phyloP scores from a whole-genome alignment of 2,329 filamentous ascomycete genomes.

The Penicillium frequentans region DNA sequence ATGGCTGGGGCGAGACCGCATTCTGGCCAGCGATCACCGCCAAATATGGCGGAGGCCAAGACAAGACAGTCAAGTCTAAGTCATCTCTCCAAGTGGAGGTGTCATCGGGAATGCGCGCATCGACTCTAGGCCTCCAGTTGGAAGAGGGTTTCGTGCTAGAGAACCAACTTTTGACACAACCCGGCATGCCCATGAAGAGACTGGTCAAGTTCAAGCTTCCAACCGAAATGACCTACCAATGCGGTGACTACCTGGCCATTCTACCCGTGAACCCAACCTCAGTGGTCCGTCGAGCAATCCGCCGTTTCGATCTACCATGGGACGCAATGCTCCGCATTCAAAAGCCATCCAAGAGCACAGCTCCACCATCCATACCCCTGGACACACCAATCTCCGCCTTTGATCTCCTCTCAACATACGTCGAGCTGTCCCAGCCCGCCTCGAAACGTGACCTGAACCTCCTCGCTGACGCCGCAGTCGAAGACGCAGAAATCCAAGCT shows the following conservation, averaged over 20 bases:
- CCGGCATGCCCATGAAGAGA: constrained; percentile 58
- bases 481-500: constrained; percentile 50
- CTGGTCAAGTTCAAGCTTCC: constrained; percentile 69
- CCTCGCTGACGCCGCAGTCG: constrained; percentile 47
- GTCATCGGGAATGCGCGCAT: constrained; percentile 53
- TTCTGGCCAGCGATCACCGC: constrained; percentile 55
- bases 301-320: constrained; percentile 65
- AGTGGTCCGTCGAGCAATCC: constrained; percentile 63
- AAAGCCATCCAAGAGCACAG: constrained; percentile 48
- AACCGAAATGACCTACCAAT: constrained; percentile 63
- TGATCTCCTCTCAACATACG: constrained; percentile 67
- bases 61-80: constrained; percentile 34
- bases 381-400: constrained; percentile 59
- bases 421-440: constrained; percentile 71
- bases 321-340: constrained; percentile 66
- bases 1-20: constrained; percentile 64
- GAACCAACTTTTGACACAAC: constrained; percentile 53
- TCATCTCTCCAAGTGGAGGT: constrained; percentile 49
- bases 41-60: constrained; percentile 29
- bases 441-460: constrained; percentile 63
- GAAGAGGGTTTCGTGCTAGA: constrained; percentile 60
- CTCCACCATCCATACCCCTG: constrained; percentile 49
- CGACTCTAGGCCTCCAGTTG: constrained; percentile 63
- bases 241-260: constrained; percentile 75
- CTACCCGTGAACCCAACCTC: constrained; percentile 68